Conservation (phyloP, 352 stramenopile genomes). For the Plasmopara muralis region DNA sequence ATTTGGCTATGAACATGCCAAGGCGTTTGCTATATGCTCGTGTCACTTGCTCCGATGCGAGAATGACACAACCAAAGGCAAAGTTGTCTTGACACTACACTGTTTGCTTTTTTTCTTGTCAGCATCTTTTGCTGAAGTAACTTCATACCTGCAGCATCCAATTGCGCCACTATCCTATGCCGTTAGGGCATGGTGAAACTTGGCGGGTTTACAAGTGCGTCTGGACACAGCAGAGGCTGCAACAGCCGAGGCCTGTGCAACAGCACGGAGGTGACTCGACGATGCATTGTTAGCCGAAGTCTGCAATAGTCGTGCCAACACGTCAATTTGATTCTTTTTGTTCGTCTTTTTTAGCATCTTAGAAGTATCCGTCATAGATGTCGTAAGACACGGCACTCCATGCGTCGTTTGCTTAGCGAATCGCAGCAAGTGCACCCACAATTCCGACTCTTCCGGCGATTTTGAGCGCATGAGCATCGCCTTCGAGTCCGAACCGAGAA, state of each 20-base stretch:
- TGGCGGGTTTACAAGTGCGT: conserved; percentile 22
- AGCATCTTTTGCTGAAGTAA: conserved; percentile 19
- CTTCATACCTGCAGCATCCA: conserved; percentile 9
- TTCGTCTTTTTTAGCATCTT: conserved; percentile 31
- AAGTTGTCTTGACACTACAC: neutral
- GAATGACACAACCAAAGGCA: neutral
- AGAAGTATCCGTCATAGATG: conserved; percentile 22
- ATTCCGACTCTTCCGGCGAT: conserved; percentile 40
- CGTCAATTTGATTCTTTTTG: conserved; percentile 42
- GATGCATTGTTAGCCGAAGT: conserved; percentile 30
- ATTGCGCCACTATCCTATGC: conserved; percentile 10
- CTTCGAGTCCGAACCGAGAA: conserved; percentile 31
- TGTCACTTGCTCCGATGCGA: too few relatives aligned
- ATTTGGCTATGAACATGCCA: conserved; percentile 26
- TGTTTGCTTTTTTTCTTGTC: conserved; percentile 22
- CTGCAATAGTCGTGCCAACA: conserved; percentile 34
- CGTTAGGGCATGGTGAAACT: conserved; percentile 18
- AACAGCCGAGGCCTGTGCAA: conserved; percentile 27
- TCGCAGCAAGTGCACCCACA: conserved; percentile 73
- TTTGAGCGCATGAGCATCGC: conserved; percentile 64
- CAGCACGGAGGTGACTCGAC: conserved; percentile 28
- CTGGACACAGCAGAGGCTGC: conserved; percentile 26
- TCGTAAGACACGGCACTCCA: conserved; percentile 16
- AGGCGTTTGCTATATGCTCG: conserved; percentile 1
- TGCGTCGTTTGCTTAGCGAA: conserved; percentile 49